phyloP scores from a whole-genome alignment of 2,329 filamentous ascomycete species.

The Xylaria multiplex region DNA sequence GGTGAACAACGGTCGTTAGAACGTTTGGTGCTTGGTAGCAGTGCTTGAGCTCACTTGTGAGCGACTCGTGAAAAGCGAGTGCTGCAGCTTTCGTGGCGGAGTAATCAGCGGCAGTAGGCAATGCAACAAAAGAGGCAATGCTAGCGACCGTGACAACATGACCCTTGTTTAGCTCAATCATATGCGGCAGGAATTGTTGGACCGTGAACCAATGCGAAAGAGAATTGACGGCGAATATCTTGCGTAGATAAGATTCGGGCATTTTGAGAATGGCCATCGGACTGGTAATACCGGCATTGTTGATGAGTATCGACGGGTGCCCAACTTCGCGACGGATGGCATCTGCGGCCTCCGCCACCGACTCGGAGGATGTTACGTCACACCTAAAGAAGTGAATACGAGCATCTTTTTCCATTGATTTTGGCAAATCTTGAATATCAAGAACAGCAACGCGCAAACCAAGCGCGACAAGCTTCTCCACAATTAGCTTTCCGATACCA shows the following conservation, averaged over 20 bases:
- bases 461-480: conserved; percentile 32
- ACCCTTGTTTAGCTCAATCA: conserved; percentile 37
- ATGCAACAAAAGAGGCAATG: conserved; percentile 34
- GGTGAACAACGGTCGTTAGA: conserved; percentile 36
- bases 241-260: conserved; percentile 30
- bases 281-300: conserved; percentile 35
- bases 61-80: conserved; percentile 35
- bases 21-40: conserved; percentile 31
- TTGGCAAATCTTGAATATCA: conserved; percentile 33
- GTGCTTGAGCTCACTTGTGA: conserved; percentile 36
- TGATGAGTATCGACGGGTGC: conserved; percentile 37
- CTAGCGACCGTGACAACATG: conserved; percentile 38
- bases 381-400: conserved; percentile 34
- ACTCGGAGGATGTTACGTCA: conserved; percentile 34
- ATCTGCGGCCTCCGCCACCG: conserved; percentile 28
- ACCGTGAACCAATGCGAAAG: conserved; percentile 37
- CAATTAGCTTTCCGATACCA: conserved; percentile 33
- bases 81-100: conserved; percentile 36
- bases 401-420: conserved; percentile 25
- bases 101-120: conserved; percentile 32
- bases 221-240: conserved; percentile 34
- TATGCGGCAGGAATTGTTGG: conserved; percentile 37
- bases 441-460: conserved; percentile 35
- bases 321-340: conserved; percentile 33
- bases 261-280: conserved; percentile 29